These are phyloP conservation scores for Ogataea hybrid DNA, from an alignment of 1,139 yeast genomes.

Conservation along the genomic window DNA sequence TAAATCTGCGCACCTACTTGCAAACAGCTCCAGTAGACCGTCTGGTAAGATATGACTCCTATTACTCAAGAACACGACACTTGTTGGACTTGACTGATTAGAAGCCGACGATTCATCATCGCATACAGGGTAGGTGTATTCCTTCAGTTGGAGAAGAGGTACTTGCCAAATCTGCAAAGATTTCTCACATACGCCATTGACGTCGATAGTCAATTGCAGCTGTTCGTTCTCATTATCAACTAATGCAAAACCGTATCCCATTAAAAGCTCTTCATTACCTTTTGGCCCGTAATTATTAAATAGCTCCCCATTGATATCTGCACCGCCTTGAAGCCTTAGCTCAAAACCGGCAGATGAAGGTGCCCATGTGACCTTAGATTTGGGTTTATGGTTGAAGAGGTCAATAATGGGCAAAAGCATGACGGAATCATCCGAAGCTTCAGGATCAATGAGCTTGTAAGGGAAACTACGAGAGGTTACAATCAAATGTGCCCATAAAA, in stretches of 20 bases:
- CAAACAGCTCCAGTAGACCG: constrained; percentile 50
- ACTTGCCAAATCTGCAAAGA: constrained; percentile 36
- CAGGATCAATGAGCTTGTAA: constrained; percentile 44
- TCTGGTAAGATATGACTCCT: constrained; percentile 45
- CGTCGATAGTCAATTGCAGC: constrained; percentile 44
- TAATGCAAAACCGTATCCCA: constrained; percentile 69
- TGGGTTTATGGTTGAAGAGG: constrained; percentile 67
- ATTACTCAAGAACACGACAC: constrained; percentile 44
- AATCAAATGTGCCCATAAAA: constrained; percentile 75
- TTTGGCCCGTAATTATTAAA: constrained; percentile 86
- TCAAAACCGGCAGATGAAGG: constrained; percentile 21
- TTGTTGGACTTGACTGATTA: constrained; percentile 39
- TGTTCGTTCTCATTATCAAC: constrained; percentile 62
- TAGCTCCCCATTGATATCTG: constrained; percentile 45
- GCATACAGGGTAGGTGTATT: constrained; percentile 40
- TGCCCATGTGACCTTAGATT: constrained; percentile 64
- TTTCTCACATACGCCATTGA: constrained; percentile 28
- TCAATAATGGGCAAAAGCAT: constrained; percentile 79
- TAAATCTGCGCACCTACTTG: constrained; percentile 43
- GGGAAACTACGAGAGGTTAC: constrained; percentile 84
- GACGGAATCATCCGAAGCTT: constrained; percentile 42
- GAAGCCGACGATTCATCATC: constrained; percentile 34
- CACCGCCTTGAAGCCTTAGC: constrained; percentile 23
- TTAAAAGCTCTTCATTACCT: constrained; percentile 74
- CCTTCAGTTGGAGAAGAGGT: constrained; percentile 44